Evolutionary conservation across 306 rosid genomes (phyloP).

Genomic region (Vigna hirtella): DNA sequence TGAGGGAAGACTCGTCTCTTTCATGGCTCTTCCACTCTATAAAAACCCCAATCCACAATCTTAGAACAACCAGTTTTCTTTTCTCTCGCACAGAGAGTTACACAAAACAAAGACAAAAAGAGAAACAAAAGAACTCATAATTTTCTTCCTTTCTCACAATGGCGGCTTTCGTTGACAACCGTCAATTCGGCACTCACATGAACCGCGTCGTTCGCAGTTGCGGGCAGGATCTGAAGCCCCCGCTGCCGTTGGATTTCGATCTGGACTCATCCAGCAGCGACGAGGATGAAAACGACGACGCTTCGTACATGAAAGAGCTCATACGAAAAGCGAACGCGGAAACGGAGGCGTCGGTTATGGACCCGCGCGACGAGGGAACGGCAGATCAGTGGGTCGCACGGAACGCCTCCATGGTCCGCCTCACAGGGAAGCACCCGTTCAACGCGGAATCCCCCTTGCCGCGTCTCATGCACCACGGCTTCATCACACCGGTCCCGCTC

Average conservation of each 20-base stretch:
- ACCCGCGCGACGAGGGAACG: conserved; percentile 70
- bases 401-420: conserved; percentile 71
- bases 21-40: background rate
- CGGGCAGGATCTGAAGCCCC: conserved; percentile 43
- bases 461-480: conserved; percentile 83
- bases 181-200: conserved; percentile 46
- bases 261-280: conserved; percentile 47
- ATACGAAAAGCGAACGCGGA: conserved; percentile 52
- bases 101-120: background rate
- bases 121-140: background rate
- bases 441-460: conserved; percentile 70
- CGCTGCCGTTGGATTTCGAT: conserved; percentile 37
- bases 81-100: background rate
- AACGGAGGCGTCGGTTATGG: conserved; percentile 59
- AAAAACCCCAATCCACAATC: background rate
- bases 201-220: conserved; percentile 55
- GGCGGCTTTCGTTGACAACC: conserved; percentile 74
- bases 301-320: conserved; percentile 25
- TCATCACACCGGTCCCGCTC: conserved; percentile 81
- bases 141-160: conserved; percentile 37
- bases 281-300: conserved; percentile 45
- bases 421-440: conserved; percentile 87
- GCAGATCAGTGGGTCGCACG: conserved; percentile 72
- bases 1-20: background rate
- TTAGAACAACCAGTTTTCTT: conserved; percentile 3